Evolutionary conservation across 352 stramenopile genomes (phyloP).

Genomic region (Aphanomyces cochlioides): DNA sequence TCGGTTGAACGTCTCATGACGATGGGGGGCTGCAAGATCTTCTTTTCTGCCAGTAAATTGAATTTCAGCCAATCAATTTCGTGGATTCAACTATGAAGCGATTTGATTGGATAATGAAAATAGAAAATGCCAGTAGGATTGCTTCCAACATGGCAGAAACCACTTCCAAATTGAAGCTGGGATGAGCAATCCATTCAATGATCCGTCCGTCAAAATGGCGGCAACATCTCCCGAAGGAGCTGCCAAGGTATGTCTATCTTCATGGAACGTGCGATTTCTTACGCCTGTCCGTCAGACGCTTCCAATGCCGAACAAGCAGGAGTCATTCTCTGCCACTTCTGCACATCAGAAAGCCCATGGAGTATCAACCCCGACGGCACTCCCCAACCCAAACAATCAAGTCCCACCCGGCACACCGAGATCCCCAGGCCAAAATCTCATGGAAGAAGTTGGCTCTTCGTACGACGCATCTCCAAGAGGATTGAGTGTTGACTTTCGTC

Average conservation of each 20-base stretch:
- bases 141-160: neutral
- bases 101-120: conserved; percentile 21
- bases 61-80: conserved; percentile 8
- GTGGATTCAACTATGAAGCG: neutral
- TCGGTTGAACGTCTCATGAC: too few species aligned
- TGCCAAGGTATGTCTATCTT: neutral
- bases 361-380: too few species aligned
- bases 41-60: neutral
- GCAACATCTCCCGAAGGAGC: neutral
- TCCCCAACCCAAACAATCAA: too few species aligned
- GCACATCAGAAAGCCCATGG: too few species aligned
- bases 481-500: conserved; percentile 1
- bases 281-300: neutral
- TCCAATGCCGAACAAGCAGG: neutral
- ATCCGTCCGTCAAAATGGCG: conserved; percentile 20
- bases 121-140: conserved; percentile 1
- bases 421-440: conserved; percentile 47
- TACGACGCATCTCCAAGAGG: conserved; percentile 29
- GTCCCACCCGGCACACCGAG: neutral
- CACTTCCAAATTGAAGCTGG: conserved; percentile 17
- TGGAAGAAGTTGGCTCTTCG: conserved; percentile 76
- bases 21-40: too few species aligned
- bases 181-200: conserved; percentile 29
- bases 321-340: neutral
- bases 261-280: neutral